Conservation (phyloP, 768 basidiomycete genomes). For the Rhodotorula kratochvilovae region DNA sequence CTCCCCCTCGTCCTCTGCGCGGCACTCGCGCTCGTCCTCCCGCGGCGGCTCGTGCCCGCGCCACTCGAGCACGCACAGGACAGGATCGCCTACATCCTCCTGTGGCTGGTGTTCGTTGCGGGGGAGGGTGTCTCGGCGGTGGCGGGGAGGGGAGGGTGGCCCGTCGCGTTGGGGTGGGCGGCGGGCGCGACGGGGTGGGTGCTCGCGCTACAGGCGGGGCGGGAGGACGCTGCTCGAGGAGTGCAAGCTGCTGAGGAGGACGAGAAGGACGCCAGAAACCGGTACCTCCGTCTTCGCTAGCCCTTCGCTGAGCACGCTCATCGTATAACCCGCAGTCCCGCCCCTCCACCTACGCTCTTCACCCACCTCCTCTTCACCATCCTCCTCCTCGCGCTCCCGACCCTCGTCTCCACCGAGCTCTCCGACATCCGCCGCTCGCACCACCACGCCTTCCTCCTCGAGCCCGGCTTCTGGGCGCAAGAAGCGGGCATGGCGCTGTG, state of each 20-base stretch:
- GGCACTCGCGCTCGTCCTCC: neutral
- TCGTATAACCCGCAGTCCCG: neutral
- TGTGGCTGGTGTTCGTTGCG: neutral
- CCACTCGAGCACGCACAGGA: neutral
- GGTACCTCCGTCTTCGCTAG: too few relatives aligned
- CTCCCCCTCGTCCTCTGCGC: conserved; percentile 1
- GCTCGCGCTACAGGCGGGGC: neutral
- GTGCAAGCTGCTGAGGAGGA: neutral
- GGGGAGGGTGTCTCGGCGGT: neutral
- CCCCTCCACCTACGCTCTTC: neutral
- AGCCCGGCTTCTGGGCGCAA: conserved; percentile 9
- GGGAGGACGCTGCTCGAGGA: neutral
- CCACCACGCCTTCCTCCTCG: conserved; percentile 18
- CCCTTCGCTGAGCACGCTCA: too few relatives aligned
- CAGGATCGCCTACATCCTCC: too few relatives aligned
- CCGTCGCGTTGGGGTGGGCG: neutral
- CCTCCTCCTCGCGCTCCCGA: conserved; percentile 1
- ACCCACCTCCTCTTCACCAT: neutral
- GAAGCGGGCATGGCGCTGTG: conserved; percentile 1
- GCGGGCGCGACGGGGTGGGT: neutral
- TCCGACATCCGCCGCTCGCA: neutral
- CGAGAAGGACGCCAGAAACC: too few relatives aligned
- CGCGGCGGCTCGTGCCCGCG: neutral
- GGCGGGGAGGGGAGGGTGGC: neutral
- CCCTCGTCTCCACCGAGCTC: conserved; percentile 6